Base-by-base conservation (phyloP, 129 eudicot genomes). In the Escallonia rubra region DNA sequence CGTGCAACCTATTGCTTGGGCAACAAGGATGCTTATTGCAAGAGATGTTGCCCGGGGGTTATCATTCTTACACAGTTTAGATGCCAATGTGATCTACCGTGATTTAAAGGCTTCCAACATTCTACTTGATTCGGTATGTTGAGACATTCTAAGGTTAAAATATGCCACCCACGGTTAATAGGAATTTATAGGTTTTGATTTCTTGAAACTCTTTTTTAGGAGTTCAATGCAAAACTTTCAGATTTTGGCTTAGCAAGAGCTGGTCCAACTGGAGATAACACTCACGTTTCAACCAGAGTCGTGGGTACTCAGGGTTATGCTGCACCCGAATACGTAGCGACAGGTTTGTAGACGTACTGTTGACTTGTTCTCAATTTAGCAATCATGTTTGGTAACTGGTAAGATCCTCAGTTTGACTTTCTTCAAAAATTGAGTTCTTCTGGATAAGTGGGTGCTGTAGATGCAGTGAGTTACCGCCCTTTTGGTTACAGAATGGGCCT, bases 261-360 rank as follows among this genome's bases (percentile, higher is more conserved):
- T 49, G 94, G 94, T 56, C 94, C 94, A 1, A 74, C 75, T 43
- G 94, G 89, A 56, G 94, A 87, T 62, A 78, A 68, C 67, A 83
- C 94, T n/a, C 94, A 87, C 76, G 94, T 87, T 44, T 87, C 94
- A 51, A 87, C 94, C n/a, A 81, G 89, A 54, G 86, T 87, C 70
- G 81, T 87, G 45, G 95, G 95, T 49, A 87, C 95, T 15, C 72
- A 66, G 23, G 95, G 95, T 60, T 87, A 87, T 76, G 95, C 95
- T 10, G 95, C 95, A 61, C 95, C 95, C 34, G 95, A 87, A 67
- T 87, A 87, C 47, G 79, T 87, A 8, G 86, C 95, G 41, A 78
- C 89, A 76, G 92, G 92, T 82, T 8, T 56, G 50, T 74, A 64
- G 34, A 23, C 34, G 34, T 23, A 23, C 34, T 23, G 1, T 23